These are phyloP conservation scores for Emmonsia crescens DNA, from an alignment of 2,329 filamentous ascomycete species.

Conservation along the genomic window DNA sequence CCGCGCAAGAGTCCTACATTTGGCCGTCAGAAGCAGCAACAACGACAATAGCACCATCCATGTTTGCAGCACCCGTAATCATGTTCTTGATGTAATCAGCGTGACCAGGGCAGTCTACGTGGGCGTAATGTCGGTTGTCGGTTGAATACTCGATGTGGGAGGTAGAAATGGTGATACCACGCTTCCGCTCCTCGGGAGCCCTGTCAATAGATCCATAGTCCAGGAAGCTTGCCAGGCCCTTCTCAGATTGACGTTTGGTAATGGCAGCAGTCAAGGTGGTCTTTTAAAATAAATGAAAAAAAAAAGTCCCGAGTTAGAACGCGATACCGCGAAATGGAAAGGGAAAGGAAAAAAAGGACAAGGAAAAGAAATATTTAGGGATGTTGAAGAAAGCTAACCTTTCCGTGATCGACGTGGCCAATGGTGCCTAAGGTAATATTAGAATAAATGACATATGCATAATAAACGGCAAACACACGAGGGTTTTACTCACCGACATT, in stretches of 20 bases:
- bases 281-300: conserved; percentile 38
- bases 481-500: conserved; percentile 65
- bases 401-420: conserved; percentile 98
- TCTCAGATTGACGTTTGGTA: conserved; percentile 93
- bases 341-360: conserved; percentile 1
- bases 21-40: conserved; percentile 97
- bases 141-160: conserved; percentile 98
- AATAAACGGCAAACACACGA: background rate
- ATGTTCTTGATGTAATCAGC: conserved; percentile 99
- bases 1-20: conserved; percentile 50
- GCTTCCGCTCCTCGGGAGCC: conserved; percentile 97
- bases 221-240: conserved; percentile 87
- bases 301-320: conserved; percentile 13
- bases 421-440: conserved; percentile 59
- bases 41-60: conserved; percentile 98
- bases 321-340: background rate
- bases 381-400: conserved; percentile 50
- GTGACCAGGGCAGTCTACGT: conserved; percentile 99
- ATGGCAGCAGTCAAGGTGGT: conserved; percentile 97
- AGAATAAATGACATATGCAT: background rate
- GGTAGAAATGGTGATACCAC: conserved; percentile 98
- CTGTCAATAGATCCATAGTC: conserved; percentile 98
- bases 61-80: conserved; percentile 98
- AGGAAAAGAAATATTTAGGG: background rate
- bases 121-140: conserved; percentile 89